Conservation (phyloP, 2,329 filamentous ascomycete genomes). For the Arthrobotrys musiformis region DNA sequence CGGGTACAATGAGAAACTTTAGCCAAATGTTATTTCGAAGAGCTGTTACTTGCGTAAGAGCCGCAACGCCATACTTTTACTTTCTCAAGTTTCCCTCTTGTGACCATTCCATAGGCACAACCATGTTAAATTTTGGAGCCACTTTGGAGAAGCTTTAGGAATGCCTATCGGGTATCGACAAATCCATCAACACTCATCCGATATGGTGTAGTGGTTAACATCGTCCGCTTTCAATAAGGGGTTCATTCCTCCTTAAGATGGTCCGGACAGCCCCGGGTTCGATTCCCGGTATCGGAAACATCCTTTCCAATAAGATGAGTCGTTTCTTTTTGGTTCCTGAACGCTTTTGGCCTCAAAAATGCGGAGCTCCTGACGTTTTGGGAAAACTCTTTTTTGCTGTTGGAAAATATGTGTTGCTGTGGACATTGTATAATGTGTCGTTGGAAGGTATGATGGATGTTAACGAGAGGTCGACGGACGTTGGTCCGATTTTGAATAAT, state of each 20-base stretch:
- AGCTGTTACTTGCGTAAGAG: too few species aligned
- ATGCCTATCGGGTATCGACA: neutral
- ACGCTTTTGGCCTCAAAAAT: neutral
- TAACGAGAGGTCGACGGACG: too few species aligned
- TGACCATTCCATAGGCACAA: too few species aligned
- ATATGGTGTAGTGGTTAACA: conserved; percentile 49
- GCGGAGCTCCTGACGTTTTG: conserved; percentile 1
- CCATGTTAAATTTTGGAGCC: neutral
- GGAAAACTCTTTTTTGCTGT: conserved; percentile 14
- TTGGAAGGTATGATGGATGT: too few species aligned
- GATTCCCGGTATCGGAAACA: conserved; percentile 44
- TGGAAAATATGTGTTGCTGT: conserved; percentile 12
- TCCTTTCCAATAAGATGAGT: conserved; percentile 3
- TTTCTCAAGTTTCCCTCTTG: neutral
- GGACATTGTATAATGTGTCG: too few species aligned
- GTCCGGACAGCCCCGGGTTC: conserved; percentile 45
- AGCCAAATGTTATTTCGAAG: too few species aligned
- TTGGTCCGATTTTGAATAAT: too few species aligned
- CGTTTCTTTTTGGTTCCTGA: conserved; percentile 2
- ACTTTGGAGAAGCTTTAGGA: neutral
- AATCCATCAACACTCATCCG: conserved; percentile 17
- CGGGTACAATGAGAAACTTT: too few species aligned
- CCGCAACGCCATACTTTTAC: too few species aligned
- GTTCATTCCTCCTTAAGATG: neutral
- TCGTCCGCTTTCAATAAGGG: conserved; percentile 39